Base-by-base conservation (phyloP, 768 basidiomycete species). In the Chalciporus sphaerocephalus region DNA sequence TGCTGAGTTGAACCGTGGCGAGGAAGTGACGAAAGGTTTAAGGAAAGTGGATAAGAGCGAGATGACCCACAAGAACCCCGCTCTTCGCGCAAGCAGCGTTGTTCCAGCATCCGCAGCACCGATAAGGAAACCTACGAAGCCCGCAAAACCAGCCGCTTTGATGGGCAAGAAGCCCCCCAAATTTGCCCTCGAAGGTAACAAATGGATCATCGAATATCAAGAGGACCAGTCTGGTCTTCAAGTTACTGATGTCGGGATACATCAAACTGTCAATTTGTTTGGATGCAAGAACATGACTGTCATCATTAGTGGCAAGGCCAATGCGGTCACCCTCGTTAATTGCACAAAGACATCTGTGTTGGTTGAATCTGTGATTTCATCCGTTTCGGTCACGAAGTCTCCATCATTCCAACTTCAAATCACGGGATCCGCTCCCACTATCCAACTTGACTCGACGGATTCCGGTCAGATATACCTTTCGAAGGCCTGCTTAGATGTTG, bases 51-150 rank as follows among this genome's bases (percentile, higher is more conserved):
- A 93, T 61, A 87, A 83, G 73, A 93, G 89, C 52, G 87, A 97
- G 65, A 94, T 95, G 93, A 97, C 93, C 3, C 96, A 99, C 74
- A 98, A 99, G 76, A 98, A 99, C 59, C 95, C 96, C 0, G 78
- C 82, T 9, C 69, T 99, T 28, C 72, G 96, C 23, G 79, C 73
- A 13, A 52, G 70, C 12, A 66, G 70, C 25, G 66, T 68, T 18
- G 89, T 73, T 56, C 82, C 74, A 60, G 74, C 55, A n/a, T 30
- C 44, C 45, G 69, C 52, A 37, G 57, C 61, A 32, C 30, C 30
- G 15, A 8, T n/a, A 8, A 87, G 84, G 72, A 82, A 82, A 51
- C 92, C 92, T 12, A 59, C 74, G 27, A 88, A 83, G 56, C 92
- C 95, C 2, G 74, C 81, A 2, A 98, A 98, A 56, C 95, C 95